Evolutionary conservation across 108 stramenopile genomes (phyloP), one percentile per base, ranked within the genome.

Genomic region (Parietichytrium sp.): DNA sequence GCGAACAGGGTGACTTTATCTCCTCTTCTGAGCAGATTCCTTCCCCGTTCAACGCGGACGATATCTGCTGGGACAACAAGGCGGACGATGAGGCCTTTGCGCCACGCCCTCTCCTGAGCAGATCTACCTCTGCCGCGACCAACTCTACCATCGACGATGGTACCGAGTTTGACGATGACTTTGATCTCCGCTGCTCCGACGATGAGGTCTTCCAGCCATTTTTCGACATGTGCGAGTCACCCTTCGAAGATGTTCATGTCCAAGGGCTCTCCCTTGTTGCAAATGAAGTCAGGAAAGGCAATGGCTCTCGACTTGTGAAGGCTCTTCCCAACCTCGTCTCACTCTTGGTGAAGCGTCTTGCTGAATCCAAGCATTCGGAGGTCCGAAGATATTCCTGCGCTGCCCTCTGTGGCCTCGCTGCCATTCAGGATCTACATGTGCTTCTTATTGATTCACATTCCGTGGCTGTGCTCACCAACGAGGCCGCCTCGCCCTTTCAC

Each of bases 171-270:
- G 61, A 72, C 38, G 61, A 72, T 42, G 23, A 45, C 38, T 33
- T 45, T n/a, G 38, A 33, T 2, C 10, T 72, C 42, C 6, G n/a
- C 3, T 2, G 36, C 16, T 10, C 33, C 10, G 61, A 72, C 2
- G 61, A 72, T 33, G 61, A 72, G 38, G 38, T 72, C 15, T 72
- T 45, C 61, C 10, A 42, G 61, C 61, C 61, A 6, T 45, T 72
- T 2, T 33, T 72, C 33, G 61, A 72, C 38, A 72, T 72, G 61
- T 45, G 61, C 61, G 20, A n/a, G 23, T 33, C 45, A n/a, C 61
- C 61, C n/a, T 72, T 72, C 20, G 61, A 45, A 13, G 61, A 72
- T 42, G 61, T 72, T 33, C 61, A 72, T 42, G 61, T 72, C n/a
- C 61, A 72, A 25, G 61, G 61, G 10, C 61, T 72, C 20, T 33